Conservation (phyloP, 169 alveolate genomes). For the Cryptosporidium andersoni region DNA sequence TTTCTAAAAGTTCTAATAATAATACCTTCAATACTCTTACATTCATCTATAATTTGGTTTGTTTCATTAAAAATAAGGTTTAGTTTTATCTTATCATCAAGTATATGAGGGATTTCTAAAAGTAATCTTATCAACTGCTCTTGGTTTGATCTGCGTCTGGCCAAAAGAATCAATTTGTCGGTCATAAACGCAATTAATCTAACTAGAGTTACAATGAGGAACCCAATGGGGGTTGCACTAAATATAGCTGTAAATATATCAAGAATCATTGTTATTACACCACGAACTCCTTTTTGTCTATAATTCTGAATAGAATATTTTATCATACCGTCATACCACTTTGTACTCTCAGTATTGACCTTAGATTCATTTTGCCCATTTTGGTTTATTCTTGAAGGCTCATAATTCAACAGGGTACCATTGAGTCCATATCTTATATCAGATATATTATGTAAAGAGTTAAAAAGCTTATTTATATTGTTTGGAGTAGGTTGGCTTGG, state of each 20-base stretch:
- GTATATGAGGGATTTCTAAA: slow-evolving; percentile 46
- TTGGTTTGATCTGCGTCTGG: slow-evolving; percentile 66
- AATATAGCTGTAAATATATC: slow-evolving; percentile 60
- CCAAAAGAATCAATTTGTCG: slow-evolving; percentile 27
- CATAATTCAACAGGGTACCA: too few relatives aligned
- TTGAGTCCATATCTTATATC: too few relatives aligned
- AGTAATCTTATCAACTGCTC: slow-evolving; percentile 24
- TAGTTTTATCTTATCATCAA: slow-evolving; percentile 14
- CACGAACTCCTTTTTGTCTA: slow-evolving; percentile 61
- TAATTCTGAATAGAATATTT: slow-evolving; percentile 58
- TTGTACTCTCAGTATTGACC: not conserved
- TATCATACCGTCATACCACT: slow-evolving; percentile 60
- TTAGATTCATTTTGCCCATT: not conserved
- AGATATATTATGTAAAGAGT: too few relatives aligned
- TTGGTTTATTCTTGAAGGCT: not conserved
- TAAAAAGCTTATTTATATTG: too few relatives aligned
- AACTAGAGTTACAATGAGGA: slow-evolving; percentile 31
- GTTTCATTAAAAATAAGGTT: slow-evolving; percentile 7
- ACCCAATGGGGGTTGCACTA: slow-evolving; percentile 69
- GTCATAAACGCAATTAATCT: slow-evolving; percentile 71
- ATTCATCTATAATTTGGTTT: slow-evolving; percentile 6
- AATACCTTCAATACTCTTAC: slow-evolving; percentile 6
- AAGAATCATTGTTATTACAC: slow-evolving; percentile 64
- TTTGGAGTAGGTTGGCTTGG: too few relatives aligned
- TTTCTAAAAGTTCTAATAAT: not conserved